Evolutionary conservation across 305 asterid species (phyloP).

Genomic region (Fraxinus latifolia): DNA sequence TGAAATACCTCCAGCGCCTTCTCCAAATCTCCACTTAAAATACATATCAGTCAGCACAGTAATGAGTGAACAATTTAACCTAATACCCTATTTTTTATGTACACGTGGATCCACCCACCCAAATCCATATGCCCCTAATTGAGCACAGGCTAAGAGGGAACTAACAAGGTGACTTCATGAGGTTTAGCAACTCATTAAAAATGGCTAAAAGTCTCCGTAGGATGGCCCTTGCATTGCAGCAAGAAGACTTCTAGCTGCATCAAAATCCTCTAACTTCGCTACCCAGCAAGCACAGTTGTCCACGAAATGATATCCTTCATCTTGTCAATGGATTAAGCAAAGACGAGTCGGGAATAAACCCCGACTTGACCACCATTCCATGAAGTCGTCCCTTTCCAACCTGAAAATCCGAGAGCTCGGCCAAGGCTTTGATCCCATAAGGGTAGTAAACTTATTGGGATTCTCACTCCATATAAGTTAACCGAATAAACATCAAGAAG

Average conservation of each 20-base stretch:
- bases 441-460: slow-evolving; percentile 78
- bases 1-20: slow-evolving; percentile 62
- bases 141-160: slow-evolving; percentile 75
- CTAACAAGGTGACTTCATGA: slow-evolving; percentile 68
- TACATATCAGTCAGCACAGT: slow-evolving; percentile 73
- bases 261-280: slow-evolving; percentile 56
- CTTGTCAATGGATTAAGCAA: slow-evolving; percentile 52
- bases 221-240: slow-evolving; percentile 51
- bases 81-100: background rate
- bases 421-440: slow-evolving; percentile 63
- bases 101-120: slow-evolving; percentile 50
- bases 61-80: background rate
- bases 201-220: slow-evolving; percentile 58
- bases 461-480: slow-evolving; percentile 38
- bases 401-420: slow-evolving; percentile 37
- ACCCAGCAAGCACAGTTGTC: slow-evolving; percentile 69
- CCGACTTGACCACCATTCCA: slow-evolving; percentile 60
- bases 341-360: slow-evolving; percentile 47
- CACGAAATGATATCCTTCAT: slow-evolving; percentile 60
- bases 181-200: slow-evolving; percentile 63
- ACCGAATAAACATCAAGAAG: slow-evolving; percentile 37
- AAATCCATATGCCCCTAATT: slow-evolving; percentile 58
- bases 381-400: slow-evolving; percentile 59
- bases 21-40: slow-evolving; percentile 63
- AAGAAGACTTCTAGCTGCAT: slow-evolving; percentile 54